Evolutionary conservation across 495 filamentous ascomycete species (phyloP), one percentile per base, ranked within the genome.

Genomic region (Peziza echinospora): DNA sequence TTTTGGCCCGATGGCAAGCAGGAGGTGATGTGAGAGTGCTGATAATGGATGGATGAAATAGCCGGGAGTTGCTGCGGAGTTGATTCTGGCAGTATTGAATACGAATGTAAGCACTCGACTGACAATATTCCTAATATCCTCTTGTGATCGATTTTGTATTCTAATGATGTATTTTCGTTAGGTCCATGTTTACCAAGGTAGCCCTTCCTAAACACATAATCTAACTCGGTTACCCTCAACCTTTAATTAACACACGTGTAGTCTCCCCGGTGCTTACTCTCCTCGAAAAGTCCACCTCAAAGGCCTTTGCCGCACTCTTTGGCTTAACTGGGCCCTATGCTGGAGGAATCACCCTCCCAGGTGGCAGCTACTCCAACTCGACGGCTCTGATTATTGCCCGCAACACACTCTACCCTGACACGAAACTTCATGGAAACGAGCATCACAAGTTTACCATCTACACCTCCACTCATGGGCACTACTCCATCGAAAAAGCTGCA

Each of bases 401-500:
- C 44, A 93, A 93, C 65, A 78, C 72, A 5, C 67, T 93, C 2
- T 89, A 72, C 60, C 86, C 86, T 0, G 64, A 63, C 19, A 80
- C 77, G 28, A 92, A 92, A 60, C 66, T 61, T 8, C 56, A 72
- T 5, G 87, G 89, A 16, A 81, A 82, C 57, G 69, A 60, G 6
- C 55, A 55, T 7, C 69, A 71, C 52, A 60, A 64, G 5, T 84
- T 93, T 51, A 72, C 85, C 7, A 67, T 93, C n/a, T 93, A 94
- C 68, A 92, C 86, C 13, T 80, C 75, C 53, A 73, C 66, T 21
- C 84, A 94, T 59, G 84, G 84, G 1, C 87, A 94, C 66, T 96
- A 93, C 65, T 84, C 78, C 37, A 70, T 93, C n/a, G 83, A 92
- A 59, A 93, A 94, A 63, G 84, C 86, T 0, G 85, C 84, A 11